Evolutionary conservation across 2,329 filamentous ascomycete species (phyloP).

Genomic region (Curvularia sp.): DNA sequence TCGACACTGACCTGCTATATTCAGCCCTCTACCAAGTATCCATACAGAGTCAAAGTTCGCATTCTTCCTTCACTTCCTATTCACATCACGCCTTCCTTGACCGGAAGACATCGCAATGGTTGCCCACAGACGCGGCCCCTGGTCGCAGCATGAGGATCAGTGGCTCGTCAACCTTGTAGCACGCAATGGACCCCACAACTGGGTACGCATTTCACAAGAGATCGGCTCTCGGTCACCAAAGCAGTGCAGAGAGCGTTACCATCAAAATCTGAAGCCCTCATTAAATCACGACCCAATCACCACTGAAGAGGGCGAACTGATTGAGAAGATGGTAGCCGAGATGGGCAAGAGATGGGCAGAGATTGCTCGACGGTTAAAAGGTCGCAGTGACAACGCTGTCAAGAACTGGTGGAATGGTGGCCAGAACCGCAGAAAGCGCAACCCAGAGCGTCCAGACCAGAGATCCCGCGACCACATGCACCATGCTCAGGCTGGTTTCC

Average conservation of each 20-base stretch:
- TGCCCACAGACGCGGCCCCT: slow-evolving; percentile 77
- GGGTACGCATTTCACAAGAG: slow-evolving; percentile 82
- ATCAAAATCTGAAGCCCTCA: slow-evolving; percentile 90
- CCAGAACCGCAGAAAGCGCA: slow-evolving; percentile 75
- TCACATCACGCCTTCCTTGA: slow-evolving; percentile 3
- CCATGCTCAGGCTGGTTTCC: slow-evolving; percentile 43
- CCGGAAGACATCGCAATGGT: slow-evolving; percentile 48
- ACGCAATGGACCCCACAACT: slow-evolving; percentile 79
- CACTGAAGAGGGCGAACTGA: slow-evolving; percentile 75
- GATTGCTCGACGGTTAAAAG: slow-evolving; percentile 80
- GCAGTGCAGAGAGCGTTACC: slow-evolving; percentile 92
- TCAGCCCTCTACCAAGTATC: neutral
- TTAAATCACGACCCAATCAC: slow-evolving; percentile 79
- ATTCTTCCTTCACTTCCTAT: slow-evolving; percentile 5
- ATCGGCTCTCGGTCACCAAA: slow-evolving; percentile 84
- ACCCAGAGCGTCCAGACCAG: slow-evolving; percentile 44
- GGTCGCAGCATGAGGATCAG: slow-evolving; percentile 79
- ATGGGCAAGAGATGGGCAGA: slow-evolving; percentile 93
- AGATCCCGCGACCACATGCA: slow-evolving; percentile 39
- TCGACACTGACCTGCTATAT: neutral
- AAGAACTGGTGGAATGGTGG: slow-evolving; percentile 99
- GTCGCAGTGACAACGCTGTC: slow-evolving; percentile 91
- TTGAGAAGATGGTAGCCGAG: slow-evolving; percentile 77
- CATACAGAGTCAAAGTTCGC: slow-evolving; percentile 5
- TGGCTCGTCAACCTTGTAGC: slow-evolving; percentile 74